Conservation (phyloP, 164 flowering plant species). For the Litsea cubeba region DNA sequence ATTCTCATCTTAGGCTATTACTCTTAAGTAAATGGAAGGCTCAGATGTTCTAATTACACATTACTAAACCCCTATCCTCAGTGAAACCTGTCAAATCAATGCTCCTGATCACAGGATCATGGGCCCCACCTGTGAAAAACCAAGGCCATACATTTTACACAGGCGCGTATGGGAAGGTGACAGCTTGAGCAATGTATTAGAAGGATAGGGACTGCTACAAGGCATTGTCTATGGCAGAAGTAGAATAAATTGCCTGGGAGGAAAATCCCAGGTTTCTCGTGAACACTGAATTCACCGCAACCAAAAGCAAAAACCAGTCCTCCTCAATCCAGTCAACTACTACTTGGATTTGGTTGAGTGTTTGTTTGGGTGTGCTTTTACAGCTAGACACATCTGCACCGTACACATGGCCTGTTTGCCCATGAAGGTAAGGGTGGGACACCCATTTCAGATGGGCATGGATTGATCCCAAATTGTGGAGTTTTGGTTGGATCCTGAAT, state of each 20-base stretch:
- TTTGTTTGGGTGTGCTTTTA: not conserved
- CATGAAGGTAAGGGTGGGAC: too few relatives aligned
- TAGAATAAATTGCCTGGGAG: not conserved
- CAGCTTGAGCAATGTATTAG: not conserved
- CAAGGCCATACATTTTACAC: not conserved
- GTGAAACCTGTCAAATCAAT: too few relatives aligned
- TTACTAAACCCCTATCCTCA: too few relatives aligned
- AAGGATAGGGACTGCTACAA: not conserved
- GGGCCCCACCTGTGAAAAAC: not conserved
- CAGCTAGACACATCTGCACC: not conserved
- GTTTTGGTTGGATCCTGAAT: too few relatives aligned
- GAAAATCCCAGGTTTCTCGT: conserved; percentile 1
- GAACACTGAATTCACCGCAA: conserved; percentile 6
- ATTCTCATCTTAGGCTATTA: too few relatives aligned
- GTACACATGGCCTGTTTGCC: not conserved
- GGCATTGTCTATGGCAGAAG: not conserved
- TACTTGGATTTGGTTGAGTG: not conserved
- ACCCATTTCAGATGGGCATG: not conserved
- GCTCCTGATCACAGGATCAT: not conserved
- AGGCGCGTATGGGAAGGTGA: not conserved
- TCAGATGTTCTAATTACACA: too few relatives aligned
- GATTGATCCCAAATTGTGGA: not conserved
- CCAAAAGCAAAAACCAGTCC: not conserved
- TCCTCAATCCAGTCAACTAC: not conserved
- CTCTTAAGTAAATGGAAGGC: too few relatives aligned